Percentiles rank a stretch among this genome's conserved stretches.
These are phyloP conservation scores for Populus alba DNA, from an alignment of 345 rosid species.

Conservation along the genomic window DNA sequence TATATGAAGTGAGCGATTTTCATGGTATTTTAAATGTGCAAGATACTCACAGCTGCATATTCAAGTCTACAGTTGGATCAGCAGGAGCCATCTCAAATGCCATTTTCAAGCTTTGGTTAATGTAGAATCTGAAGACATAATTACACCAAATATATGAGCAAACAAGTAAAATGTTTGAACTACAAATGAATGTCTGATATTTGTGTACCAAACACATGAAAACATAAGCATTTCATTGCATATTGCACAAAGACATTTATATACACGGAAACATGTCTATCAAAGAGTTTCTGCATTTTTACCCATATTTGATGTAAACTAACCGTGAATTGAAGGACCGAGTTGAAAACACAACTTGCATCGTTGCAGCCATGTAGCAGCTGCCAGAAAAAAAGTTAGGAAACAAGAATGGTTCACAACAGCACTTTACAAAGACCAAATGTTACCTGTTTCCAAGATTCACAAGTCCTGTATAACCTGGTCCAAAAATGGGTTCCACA, in stretches of 20 bases:
- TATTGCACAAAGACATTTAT: neutral
- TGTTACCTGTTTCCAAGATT: conserved; percentile 96
- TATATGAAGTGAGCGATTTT: neutral
- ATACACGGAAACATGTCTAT: neutral
- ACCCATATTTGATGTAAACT: conserved; percentile 18
- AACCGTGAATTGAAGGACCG: conserved; percentile 65
- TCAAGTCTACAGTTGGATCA: conserved; percentile 93
- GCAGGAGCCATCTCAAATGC: conserved; percentile 91
- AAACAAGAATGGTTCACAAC: conserved; percentile 8
- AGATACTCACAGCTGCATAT: conserved; percentile 85
- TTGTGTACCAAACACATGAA: neutral
- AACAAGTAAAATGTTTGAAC: conserved; percentile 1
- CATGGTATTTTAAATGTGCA: neutral
- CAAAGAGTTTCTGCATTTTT: neutral
- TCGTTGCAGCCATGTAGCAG: conserved; percentile 99
- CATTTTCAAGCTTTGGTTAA: conserved; percentile 59
- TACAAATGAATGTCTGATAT: neutral
- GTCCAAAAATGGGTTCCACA: conserved; percentile 79
- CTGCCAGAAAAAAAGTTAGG: conserved; percentile 44
- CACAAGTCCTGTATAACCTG: conserved; percentile 92
- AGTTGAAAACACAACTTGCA: conserved; percentile 90
- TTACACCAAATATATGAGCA: conserved; percentile 17
- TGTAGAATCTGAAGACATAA: conserved; percentile 55
- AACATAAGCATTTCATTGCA: neutral
- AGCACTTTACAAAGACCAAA: conserved; percentile 9